These are phyloP conservation scores for Deinandra increscens DNA, from an alignment of 129 eudicot genomes.

Conservation along the genomic window DNA sequence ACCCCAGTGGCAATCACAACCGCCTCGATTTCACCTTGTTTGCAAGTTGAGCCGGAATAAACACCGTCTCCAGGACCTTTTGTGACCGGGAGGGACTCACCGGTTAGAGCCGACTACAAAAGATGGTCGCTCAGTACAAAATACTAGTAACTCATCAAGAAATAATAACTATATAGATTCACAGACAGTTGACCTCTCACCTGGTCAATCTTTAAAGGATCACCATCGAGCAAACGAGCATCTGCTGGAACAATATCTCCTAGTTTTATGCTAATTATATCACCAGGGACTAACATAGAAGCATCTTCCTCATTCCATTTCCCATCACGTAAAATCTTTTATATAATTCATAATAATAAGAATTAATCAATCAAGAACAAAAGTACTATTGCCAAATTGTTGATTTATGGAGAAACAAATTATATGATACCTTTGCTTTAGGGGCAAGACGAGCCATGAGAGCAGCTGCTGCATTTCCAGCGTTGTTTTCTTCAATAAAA, in stretches of 20 bases:
- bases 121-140: constrained; percentile 15
- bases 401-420: not conserved
- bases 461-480: constrained; percentile 99
- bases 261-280: constrained; percentile 78
- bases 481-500: constrained; percentile 97
- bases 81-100: constrained; percentile 98
- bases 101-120: constrained; percentile 88
- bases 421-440: constrained; percentile 72
- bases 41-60: constrained; percentile 97
- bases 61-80: constrained; percentile 98
- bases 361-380: constrained; percentile 7
- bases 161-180: not conserved
- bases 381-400: not conserved
- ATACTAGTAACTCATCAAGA: not conserved
- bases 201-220: constrained; percentile 96
- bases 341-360: not conserved
- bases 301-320: constrained; percentile 96
- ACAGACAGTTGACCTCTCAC: constrained; percentile 24
- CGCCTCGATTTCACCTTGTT: constrained; percentile 97
- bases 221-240: constrained; percentile 97
- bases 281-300: constrained; percentile 89
- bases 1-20: constrained; percentile 98
- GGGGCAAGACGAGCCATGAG: constrained; percentile 99
- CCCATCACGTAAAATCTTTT: constrained; percentile 88
- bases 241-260: constrained; percentile 98